Conservation (phyloP, 2,329 filamentous ascomycete genomes). For the Fusarium pilosicola region DNA sequence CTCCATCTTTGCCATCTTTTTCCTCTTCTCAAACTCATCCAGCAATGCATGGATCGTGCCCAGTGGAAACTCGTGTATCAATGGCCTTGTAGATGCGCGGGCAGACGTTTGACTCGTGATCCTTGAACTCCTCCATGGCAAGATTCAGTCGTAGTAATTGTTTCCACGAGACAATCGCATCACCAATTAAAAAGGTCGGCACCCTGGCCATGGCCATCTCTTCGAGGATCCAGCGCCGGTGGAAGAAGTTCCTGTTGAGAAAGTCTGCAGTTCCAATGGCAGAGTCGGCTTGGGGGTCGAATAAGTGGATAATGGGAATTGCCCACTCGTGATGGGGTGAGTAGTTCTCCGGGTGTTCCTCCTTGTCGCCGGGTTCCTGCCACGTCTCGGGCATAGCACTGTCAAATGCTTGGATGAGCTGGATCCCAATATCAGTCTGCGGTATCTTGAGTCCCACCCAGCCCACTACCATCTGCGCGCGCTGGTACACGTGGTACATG, state of each 20-base stretch:
- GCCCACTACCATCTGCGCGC: constrained; percentile 48
- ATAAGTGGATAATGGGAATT: constrained; percentile 39
- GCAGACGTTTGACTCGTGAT: constrained; percentile 46
- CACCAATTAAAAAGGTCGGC: constrained; percentile 47
- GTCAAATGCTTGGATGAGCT: constrained; percentile 44
- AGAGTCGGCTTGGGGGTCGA: constrained; percentile 36
- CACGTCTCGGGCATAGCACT: constrained; percentile 46
- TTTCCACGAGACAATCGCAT: constrained; percentile 50
- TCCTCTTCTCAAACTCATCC: constrained; percentile 33
- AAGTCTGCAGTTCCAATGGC: constrained; percentile 44
- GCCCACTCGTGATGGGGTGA: constrained; percentile 47
- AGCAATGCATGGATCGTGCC: constrained; percentile 29
- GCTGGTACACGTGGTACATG: constrained; percentile 45
- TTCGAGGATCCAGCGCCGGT: constrained; percentile 51
- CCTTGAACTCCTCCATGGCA: constrained; percentile 50
- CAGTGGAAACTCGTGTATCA: constrained; percentile 28
- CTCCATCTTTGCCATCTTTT: constrained; percentile 32
- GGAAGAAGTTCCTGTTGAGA: constrained; percentile 47
- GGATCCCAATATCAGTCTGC: constrained; percentile 43
- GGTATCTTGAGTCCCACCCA: constrained; percentile 47
- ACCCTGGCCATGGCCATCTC: constrained; percentile 50
- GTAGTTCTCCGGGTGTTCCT: constrained; percentile 49
- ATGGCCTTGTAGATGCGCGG: constrained; percentile 25
- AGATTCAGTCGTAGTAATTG: constrained; percentile 49
- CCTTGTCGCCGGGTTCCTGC: constrained; percentile 48